Base-by-base conservation (phyloP, 805 yeast species). In the Starmerella asiatica region DNA sequence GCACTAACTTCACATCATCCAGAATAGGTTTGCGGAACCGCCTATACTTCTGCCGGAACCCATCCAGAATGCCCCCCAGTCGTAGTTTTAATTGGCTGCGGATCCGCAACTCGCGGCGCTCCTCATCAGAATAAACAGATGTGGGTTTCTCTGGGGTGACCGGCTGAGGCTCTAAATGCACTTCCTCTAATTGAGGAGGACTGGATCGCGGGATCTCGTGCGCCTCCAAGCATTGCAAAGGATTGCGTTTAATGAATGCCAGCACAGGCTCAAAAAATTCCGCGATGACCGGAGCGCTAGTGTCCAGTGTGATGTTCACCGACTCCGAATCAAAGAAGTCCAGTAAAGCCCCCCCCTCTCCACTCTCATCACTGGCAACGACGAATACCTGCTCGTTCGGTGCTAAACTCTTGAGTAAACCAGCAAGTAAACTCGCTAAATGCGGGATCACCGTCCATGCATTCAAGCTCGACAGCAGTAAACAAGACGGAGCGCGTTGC, bases 21-120 rank as follows among this genome's bases (percentile, higher is more conserved):
- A 91, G 73, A 0, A 81, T 68, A 0, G 98, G 97, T 53, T 86
- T 91, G 52, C 77, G 79, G 64, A 91, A 91, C 40, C 94, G 66
- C 53, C 84, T 84, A 57, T 88, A 91, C 35, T 96, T 68, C 42
- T 66, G 75, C 56, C 86, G 85, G 64, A 88, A 80, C 18, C 82
- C 61, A 47, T 91, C 97, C 91, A 91, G 81, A 30, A 91, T 62
- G 1, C 82, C 86, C 5, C 93, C 77, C 23, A 91, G 65, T 57
- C 81, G 85, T 43, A 91, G 75, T 58, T 88, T 91, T 42, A 91
- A 62, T 14, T 81, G 68, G 56, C 88, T 88, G 56, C 85, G 85
- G 43, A 88, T 63, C 51, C 79, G 75, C 67, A 83, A 78, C 56
- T 91, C 68, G 42, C 74, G 74, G 38, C 68, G 70, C 44, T 68